Evolutionary conservation across 805 yeast species (phyloP).

Genomic region (Sugiyamaella lignohabitans): DNA sequence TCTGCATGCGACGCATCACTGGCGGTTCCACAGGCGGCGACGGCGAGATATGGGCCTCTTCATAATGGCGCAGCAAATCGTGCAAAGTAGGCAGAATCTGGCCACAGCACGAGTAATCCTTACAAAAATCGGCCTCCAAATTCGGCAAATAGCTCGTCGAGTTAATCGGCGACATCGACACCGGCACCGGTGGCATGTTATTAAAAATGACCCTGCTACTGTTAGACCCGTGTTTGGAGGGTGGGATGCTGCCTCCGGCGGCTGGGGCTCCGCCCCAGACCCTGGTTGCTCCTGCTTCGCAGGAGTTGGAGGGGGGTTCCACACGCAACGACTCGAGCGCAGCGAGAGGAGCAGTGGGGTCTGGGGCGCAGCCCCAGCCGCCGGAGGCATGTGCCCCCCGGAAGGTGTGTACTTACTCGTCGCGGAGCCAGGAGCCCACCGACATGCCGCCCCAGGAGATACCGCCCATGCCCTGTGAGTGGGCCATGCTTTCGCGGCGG

Average conservation of each 20-base stretch:
- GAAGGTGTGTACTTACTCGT: slow-evolving; percentile 54
- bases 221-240: too few relatives aligned
- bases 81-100: slow-evolving; percentile 86
- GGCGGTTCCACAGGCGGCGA: slow-evolving; percentile 41
- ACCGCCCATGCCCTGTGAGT: slow-evolving; percentile 97
- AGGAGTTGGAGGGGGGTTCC: too few relatives aligned
- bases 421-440: slow-evolving; percentile 93
- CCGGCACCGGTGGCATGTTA: slow-evolving; percentile 22
- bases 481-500: slow-evolving; percentile 87
- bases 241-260: too few relatives aligned
- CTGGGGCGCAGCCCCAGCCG: too few relatives aligned
- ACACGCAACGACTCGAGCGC: too few relatives aligned
- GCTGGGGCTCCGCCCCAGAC: too few relatives aligned
- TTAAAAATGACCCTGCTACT: slow-evolving; percentile 22
- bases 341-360: too few relatives aligned
- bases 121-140: slow-evolving; percentile 91
- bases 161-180: slow-evolving; percentile 61
- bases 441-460: slow-evolving; percentile 95
- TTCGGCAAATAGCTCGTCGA: slow-evolving; percentile 80
- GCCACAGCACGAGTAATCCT: slow-evolving; percentile 96
- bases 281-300: too few relatives aligned
- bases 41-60: slow-evolving; percentile 82
- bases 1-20: slow-evolving; percentile 37
- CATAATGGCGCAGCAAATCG: slow-evolving; percentile 89
- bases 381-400: too few relatives aligned